Evolutionary conservation across 352 stramenopile species (phyloP).

Genomic region (Phytophthora colocasiae): DNA sequence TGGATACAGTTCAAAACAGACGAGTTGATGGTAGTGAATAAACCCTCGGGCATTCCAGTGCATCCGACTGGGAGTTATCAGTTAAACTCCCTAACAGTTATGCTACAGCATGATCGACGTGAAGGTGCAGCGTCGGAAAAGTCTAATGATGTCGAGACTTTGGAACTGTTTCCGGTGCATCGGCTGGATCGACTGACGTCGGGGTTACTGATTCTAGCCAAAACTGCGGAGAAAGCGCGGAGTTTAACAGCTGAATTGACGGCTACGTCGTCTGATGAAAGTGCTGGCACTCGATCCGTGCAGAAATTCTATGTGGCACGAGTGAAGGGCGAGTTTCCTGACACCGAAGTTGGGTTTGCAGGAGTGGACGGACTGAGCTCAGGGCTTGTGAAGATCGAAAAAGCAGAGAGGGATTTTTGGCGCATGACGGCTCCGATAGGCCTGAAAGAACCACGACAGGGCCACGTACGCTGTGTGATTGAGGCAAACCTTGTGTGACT

Average conservation of each 20-base stretch:
- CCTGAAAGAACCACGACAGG: slow-evolving; percentile 31
- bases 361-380: slow-evolving; percentile 19
- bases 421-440: slow-evolving; percentile 51
- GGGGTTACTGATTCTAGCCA: slow-evolving; percentile 65
- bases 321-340: slow-evolving; percentile 55
- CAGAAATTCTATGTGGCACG: slow-evolving; percentile 66
- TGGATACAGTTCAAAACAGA: no score
- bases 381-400: slow-evolving; percentile 25
- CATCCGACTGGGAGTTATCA: slow-evolving; percentile 93
- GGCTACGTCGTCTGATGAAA: slow-evolving; percentile 21
- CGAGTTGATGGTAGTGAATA: no score
- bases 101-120: slow-evolving; percentile 41
- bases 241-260: slow-evolving; percentile 50
- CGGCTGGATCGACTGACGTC: slow-evolving; percentile 95
- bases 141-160: slow-evolving; percentile 19
- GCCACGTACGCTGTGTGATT: slow-evolving; percentile 34
- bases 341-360: slow-evolving; percentile 14
- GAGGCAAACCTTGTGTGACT: slow-evolving; percentile 51
- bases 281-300: slow-evolving; percentile 34
- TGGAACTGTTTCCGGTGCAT: slow-evolving; percentile 85
- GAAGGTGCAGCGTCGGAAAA: slow-evolving; percentile 5
- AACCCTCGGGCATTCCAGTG: slow-evolving; percentile 91
- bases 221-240: slow-evolving; percentile 48
- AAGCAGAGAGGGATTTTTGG: slow-evolving; percentile 35
- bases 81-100: slow-evolving; percentile 87